Base-by-base conservation (phyloP, 2,329 filamentous ascomycete genomes). In the Alternaria angustiovoidea region DNA sequence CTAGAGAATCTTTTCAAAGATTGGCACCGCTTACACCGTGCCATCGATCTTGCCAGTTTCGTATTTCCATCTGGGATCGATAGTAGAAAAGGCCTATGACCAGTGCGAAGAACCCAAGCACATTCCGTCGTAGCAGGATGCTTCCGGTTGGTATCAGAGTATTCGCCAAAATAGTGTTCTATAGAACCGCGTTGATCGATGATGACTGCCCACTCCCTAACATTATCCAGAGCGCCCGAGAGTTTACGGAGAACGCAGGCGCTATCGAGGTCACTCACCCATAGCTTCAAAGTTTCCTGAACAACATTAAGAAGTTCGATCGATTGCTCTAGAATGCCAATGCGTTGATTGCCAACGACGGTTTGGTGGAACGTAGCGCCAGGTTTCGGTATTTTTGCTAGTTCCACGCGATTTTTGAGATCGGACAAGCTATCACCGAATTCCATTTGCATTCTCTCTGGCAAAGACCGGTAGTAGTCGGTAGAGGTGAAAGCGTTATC, bases 401-500 rank as follows among this genome's bases (percentile, higher is more conserved):
- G 30, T 12, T 54, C 38, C 3, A 12, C 43, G 36, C 26, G 41
- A 28, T 16, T 24, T 1, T 38, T 20, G 2, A 70, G 42, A 8
- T 48, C 43, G 16, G 30, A 9, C 7, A 70, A 49, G 0, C 24
- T 47, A 1, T 41, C 39, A 7, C 51, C 36, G 1, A 68, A 41
- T 3, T 67, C 20, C 9, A 64, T 61, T 11, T 58, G 38, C 1
- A 53, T 61, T 7, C 51, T 28, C 39, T 76, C 68, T 11, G 61
- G 57, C 4, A 75, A 64, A 3, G 57, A 54, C 52, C 66, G 59
- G 42, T 77, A 77, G 47, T 69, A 75, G 6, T 57, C 54, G 7
- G 67, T 69, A 0, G 72, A 72, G 1, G 67, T 68, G 24, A 77
- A 77, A 0, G 61, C 62, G 24, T 57, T 47, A 9, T 73, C 72